phyloP scores from a whole-genome alignment of 768 basidiomycete genomes.

The Rhizopogon rudus region DNA sequence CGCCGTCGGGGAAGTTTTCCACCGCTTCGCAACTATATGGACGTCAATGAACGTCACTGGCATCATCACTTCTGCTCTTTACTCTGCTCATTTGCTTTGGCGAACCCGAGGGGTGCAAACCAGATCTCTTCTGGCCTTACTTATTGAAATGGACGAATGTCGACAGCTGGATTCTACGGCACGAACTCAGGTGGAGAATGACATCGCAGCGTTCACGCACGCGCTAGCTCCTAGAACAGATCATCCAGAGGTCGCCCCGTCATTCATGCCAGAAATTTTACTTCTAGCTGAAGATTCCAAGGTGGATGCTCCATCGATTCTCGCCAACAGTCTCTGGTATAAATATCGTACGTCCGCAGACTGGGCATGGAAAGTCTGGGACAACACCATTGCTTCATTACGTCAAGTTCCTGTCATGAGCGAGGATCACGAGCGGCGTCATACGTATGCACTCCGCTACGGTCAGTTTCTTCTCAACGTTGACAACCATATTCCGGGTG shows the following conservation, averaged over 20 bases:
- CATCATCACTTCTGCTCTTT: conserved; percentile 53
- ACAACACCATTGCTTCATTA: conserved; percentile 71
- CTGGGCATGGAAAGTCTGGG: conserved; percentile 85
- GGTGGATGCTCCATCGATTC: conserved; percentile 57
- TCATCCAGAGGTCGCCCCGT: conserved; percentile 30
- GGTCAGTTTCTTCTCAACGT: conserved; percentile 67
- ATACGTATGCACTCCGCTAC: conserved; percentile 58
- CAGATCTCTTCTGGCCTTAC: conserved; percentile 54
- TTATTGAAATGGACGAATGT: conserved; percentile 62
- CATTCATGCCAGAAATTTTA: conserved; percentile 56
- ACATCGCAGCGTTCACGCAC: conserved; percentile 56
- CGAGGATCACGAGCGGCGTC: conserved; percentile 39
- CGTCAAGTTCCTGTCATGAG: conserved; percentile 62
- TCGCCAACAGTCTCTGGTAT: conserved; percentile 79
- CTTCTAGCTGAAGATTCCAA: conserved; percentile 55
- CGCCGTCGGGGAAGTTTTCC: conserved; percentile 66
- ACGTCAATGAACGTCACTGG: conserved; percentile 64
- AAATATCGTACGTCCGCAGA: conserved; percentile 68
- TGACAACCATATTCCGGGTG: conserved; percentile 70
- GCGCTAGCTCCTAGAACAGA: conserved; percentile 36
- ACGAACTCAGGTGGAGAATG: conserved; percentile 55
- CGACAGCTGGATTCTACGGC: conserved; percentile 48
- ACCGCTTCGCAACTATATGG: conserved; percentile 71
- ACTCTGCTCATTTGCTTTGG: conserved; percentile 57
- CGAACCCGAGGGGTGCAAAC: conserved; percentile 62